These are phyloP conservation scores for Periglandula ipomoeae DNA, from an alignment of 2,329 filamentous ascomycete species.

Conservation along the genomic window DNA sequence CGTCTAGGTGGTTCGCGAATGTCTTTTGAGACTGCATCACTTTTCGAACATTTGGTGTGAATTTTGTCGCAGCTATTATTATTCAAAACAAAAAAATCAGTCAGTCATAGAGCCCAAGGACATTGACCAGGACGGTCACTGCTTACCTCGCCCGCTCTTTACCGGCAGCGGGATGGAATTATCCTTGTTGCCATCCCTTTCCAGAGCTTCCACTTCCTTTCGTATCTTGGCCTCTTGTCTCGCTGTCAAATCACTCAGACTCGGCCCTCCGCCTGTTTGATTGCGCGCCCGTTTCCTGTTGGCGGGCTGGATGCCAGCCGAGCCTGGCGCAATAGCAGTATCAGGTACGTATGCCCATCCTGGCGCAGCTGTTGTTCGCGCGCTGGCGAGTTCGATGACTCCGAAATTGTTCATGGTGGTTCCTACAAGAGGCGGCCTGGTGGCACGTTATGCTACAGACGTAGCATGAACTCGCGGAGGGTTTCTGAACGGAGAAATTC, in stretches of 20 bases:
- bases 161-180: constrained; percentile 60
- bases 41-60: constrained; percentile 62
- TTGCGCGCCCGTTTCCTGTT: constrained; percentile 66
- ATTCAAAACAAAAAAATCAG: background rate
- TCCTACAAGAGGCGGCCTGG: background rate
- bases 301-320: constrained; percentile 40
- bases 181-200: constrained; percentile 69
- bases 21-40: constrained; percentile 76
- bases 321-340: constrained; percentile 45
- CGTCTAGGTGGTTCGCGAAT: constrained; percentile 73
- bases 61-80: constrained; percentile 38
- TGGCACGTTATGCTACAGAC: background rate
- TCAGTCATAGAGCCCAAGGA: background rate
- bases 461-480: too few species aligned
- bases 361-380: constrained; percentile 60
- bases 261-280: constrained; percentile 35
- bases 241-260: constrained; percentile 61
- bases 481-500: too few species aligned
- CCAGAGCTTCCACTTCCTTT: constrained; percentile 73
- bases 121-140: background rate
- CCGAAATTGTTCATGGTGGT: constrained; percentile 56
- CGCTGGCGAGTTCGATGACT: constrained; percentile 72
- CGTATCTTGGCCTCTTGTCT: constrained; percentile 74
- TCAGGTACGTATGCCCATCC: constrained; percentile 93
- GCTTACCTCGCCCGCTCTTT: constrained; percentile 36